phyloP scores from a whole-genome alignment of 1,284 basidiomycete species.

The Ceratobasidium sp. region DNA sequence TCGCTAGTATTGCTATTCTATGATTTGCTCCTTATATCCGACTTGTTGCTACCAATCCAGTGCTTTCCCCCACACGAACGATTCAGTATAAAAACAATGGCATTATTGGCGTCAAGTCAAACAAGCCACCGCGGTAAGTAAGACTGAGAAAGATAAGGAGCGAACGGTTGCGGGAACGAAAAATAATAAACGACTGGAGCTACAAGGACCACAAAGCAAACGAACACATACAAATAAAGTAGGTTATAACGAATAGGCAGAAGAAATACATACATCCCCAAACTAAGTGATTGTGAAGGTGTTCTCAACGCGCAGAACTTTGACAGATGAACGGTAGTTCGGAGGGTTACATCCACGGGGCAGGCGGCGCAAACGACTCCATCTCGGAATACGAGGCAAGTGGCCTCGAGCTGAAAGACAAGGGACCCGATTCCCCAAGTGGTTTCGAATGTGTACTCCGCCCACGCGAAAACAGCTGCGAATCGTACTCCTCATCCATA shows the following conservation, averaged over 20 bases:
- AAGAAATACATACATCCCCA: constrained; percentile 34
- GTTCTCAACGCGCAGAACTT: neutral
- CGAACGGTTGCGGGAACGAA: constrained; percentile 12
- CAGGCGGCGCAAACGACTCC: constrained; percentile 20
- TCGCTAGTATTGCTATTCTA: constrained; percentile 43
- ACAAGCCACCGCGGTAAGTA: constrained; percentile 34
- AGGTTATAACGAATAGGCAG: constrained; percentile 21
- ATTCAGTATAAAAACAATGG: neutral
- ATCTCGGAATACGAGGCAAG: constrained; percentile 12
- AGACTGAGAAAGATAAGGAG: constrained; percentile 19
- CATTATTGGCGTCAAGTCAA: constrained; percentile 41
- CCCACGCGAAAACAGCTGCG: constrained; percentile 20
- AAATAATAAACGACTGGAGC: constrained; percentile 43
- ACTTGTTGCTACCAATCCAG: constrained; percentile 29
- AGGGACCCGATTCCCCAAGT: constrained; percentile 12
- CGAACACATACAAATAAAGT: constrained; percentile 42
- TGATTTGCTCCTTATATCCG: constrained; percentile 39
- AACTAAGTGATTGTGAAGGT: neutral
- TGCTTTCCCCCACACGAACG: constrained; percentile 3
- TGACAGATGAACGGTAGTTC: constrained; percentile 42
- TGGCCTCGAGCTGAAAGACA: neutral
- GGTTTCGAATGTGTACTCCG: constrained; percentile 41
- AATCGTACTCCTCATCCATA: constrained; percentile 26
- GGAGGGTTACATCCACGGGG: constrained; percentile 29
- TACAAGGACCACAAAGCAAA: constrained; percentile 32